These are phyloP conservation scores for Russula earlei DNA, from an alignment of 768 basidiomycete genomes.

Conservation along the genomic window DNA sequence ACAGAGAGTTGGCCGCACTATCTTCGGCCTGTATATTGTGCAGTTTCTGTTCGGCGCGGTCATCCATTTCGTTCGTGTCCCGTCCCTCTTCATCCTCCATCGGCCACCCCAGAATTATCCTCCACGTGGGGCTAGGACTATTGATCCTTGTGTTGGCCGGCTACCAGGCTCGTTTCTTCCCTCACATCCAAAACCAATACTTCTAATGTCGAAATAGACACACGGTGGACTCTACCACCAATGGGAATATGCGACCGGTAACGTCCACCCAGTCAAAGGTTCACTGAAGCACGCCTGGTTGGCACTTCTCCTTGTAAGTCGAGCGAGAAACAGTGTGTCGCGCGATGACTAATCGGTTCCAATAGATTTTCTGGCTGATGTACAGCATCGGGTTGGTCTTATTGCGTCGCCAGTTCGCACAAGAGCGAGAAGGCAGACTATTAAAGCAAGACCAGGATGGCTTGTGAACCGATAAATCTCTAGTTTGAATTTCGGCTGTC, in stretches of 20 bases:
- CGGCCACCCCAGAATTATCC: slow-evolving; percentile 33
- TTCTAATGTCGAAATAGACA: not conserved
- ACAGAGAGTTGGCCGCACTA: slow-evolving; percentile 42
- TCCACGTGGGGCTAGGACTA: slow-evolving; percentile 41
- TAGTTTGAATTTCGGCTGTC: not conserved
- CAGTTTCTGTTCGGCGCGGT: slow-evolving; percentile 41
- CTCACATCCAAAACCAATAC: too few relatives aligned
- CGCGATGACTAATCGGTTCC: not conserved
- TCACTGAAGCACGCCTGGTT: slow-evolving; percentile 11
- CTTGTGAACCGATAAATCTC: not conserved
- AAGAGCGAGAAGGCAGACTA: slow-evolving; percentile 9
- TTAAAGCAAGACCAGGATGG: not conserved
- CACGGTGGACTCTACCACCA: slow-evolving; percentile 7
- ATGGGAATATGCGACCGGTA: slow-evolving; percentile 17
- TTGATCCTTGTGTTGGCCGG: slow-evolving; percentile 45
- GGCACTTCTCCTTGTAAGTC: slow-evolving; percentile 14
- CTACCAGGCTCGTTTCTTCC: slow-evolving; percentile 31
- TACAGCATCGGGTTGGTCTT: slow-evolving; percentile 6
- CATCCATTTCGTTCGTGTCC: slow-evolving; percentile 45
- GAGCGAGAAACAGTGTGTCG: not conserved
- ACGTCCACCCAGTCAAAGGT: slow-evolving; percentile 2
- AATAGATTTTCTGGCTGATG: slow-evolving; percentile 12
- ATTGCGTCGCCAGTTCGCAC: slow-evolving; percentile 8
- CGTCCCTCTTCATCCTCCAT: slow-evolving; percentile 28
- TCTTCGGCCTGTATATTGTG: slow-evolving; percentile 44